Base-by-base conservation (phyloP, 352 stramenopile genomes). In the Pythium folliculosum region DNA sequence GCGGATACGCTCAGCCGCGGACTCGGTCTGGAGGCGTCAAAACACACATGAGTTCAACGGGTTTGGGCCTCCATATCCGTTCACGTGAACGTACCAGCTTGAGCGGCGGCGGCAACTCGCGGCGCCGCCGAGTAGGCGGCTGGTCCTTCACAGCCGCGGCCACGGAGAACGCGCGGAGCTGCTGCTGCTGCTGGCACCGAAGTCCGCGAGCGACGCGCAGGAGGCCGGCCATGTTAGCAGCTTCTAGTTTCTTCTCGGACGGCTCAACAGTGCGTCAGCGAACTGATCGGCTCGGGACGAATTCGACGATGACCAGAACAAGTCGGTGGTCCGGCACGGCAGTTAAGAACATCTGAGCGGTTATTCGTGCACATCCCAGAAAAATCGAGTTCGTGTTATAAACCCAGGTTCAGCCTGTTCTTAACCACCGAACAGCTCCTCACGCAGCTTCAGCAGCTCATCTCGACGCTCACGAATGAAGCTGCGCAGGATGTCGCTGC, bases 1-100 rank as follows among this genome's bases (percentile, higher is more conserved):
- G 23, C 91, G 85, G 64, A 98, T 97, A 64, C 92, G 90, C 27
- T 76, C 73, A 0, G 87, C 88, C n/a, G 92, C 92, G 13, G 88
- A 84, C 37, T 97, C 88, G 32, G 92, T 98, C 86, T 96, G 48
- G 2, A 44, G 6, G 17, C 12, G 35, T 44, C 38, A 6, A 44
- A 44, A 44, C 14, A 44, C 5, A 16, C 38, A 14, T 4, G 14
- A 19, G n/a, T n/a, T n/a, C n/a, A n/a, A n/a, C n/a, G n/a, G n/a
- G n/a, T n/a, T n/a, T n/a, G n/a, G n/a, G n/a, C 2, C 5, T 44
- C 38, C 38, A 44, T 17, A 17, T 13, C 38, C 8, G 3, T 19
- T n/a, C n/a, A 3, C 12, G 38, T 13, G 38, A 17, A 44, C 78
- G 52, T 55, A 94, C 86, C 67, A 94, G 65, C 53, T 94, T 94